Evolutionary conservation across 805 yeast species (phyloP).

Genomic region (Alloascoidea africana): DNA sequence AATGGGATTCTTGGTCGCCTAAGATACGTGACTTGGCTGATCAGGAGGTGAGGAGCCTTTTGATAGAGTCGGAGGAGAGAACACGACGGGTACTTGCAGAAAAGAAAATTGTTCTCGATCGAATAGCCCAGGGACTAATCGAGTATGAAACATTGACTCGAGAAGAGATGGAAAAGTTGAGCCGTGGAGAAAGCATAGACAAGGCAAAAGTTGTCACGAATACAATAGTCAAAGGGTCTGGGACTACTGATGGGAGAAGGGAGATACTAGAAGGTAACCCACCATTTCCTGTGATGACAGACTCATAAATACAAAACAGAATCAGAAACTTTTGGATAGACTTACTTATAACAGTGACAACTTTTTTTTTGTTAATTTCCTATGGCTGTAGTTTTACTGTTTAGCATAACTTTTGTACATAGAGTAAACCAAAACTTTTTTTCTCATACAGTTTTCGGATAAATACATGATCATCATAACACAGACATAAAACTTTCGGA

Average conservation of each 20-base stretch:
- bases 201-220: constrained; percentile 60
- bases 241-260: constrained; percentile 29
- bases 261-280: constrained; percentile 17
- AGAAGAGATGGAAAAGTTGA: constrained; percentile 79
- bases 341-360: too few relatives aligned
- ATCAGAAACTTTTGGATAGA: too few relatives aligned
- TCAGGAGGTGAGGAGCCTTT: constrained; percentile 67
- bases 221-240: constrained; percentile 45
- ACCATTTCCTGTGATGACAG: constrained; percentile 2
- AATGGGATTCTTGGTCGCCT: constrained; percentile 94
- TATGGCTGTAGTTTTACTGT: too few relatives aligned
- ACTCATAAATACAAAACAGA: neutral
- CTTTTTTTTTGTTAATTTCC: too few relatives aligned
- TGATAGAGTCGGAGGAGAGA: constrained; percentile 66
- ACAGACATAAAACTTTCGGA: too few relatives aligned
- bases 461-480: too few relatives aligned
- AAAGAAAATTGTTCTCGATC: constrained; percentile 53
- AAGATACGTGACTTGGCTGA: constrained; percentile 82
- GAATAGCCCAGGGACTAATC: constrained; percentile 84
- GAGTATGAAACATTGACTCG: constrained; percentile 91
- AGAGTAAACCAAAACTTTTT: too few relatives aligned
- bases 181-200: constrained; percentile 60
- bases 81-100: constrained; percentile 53
- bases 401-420: too few relatives aligned
- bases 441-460: too few relatives aligned